Evolutionary conservation across 495 filamentous ascomycete species (phyloP).

Genomic region (Hypoxylon lenormandii): DNA sequence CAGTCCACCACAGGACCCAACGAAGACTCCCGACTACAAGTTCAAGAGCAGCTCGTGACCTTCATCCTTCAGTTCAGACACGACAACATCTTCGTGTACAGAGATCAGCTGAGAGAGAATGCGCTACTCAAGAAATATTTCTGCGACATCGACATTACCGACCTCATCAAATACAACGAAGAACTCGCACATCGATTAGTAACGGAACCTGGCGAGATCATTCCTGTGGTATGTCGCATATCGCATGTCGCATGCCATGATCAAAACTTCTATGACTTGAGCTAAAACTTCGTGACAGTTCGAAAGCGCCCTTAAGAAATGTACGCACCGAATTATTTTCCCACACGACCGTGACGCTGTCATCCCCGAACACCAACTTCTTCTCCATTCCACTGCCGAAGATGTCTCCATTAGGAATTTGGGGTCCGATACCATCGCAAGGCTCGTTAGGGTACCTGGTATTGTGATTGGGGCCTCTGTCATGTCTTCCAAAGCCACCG

Average conservation of each 20-base stretch:
- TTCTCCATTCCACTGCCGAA: conserved; percentile 90
- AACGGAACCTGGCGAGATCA: conserved; percentile 90
- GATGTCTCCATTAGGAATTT: conserved; percentile 94
- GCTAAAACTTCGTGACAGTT: conserved; percentile 70
- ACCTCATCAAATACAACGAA: conserved; percentile 96
- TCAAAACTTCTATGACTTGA: conserved; percentile 3
- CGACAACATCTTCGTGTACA: conserved; percentile 97
- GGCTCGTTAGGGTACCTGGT: conserved; percentile 93
- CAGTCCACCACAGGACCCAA: conserved; percentile 68
- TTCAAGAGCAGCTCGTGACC: conserved; percentile 73
- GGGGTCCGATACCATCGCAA: conserved; percentile 90
- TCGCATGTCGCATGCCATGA: no score
- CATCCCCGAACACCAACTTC: conserved; percentile 91
- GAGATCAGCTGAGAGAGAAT: conserved; percentile 96
- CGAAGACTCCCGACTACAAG: conserved; percentile 67
- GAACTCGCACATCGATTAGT: conserved; percentile 91
- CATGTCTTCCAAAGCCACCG: conserved; percentile 92
- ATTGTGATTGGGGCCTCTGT: conserved; percentile 98
- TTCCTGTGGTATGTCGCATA: conserved; percentile 76
- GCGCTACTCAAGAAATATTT: conserved; percentile 93
- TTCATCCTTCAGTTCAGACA: conserved; percentile 96
- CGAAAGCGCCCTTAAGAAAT: conserved; percentile 87
- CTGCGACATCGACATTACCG: conserved; percentile 96
- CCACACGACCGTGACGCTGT: conserved; percentile 74
- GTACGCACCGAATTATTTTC: conserved; percentile 89